Base-by-base conservation (phyloP, 2,329 filamentous ascomycete species). In the Calonectria pteridis region DNA sequence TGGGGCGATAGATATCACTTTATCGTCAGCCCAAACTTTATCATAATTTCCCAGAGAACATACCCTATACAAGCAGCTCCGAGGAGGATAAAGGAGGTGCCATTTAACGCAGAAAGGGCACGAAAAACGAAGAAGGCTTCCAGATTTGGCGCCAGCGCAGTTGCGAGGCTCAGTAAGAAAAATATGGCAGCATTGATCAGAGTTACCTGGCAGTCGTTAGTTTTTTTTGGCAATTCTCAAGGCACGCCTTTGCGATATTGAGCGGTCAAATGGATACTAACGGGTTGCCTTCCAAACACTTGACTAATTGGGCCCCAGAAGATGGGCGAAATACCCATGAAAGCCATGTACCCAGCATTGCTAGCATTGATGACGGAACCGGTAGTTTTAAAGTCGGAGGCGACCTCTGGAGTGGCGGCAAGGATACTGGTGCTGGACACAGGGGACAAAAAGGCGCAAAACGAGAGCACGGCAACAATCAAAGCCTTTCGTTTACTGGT, bases 381-480 rank as follows among this genome's bases (percentile, higher is more conserved):
- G 0, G 90, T 93, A 0, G 93, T 94, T 43, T 86, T 76, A 81
- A 90, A 95, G 13, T 90, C 91, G 4, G 82, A 82, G 1, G 93
- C 93, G 4, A 96, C 92, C 82, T 96, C 94, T 1, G 94, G 94
- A 1, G 94, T 91, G 2, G 94, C 94, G 0, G 93, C 89, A 11
- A 96, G 84, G 9, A 96, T 91, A 1, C 92, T 92, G 0, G 94
- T 96, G 46, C 92, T 94, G 9, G 92, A 93, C 28, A 95, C 90
- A 0, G 94, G 94, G 1, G 94, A 92, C 63, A 96, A 86, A 76
- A 96, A 95, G 31, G 93, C 91, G 84, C 93, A 95, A 81, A 93
- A 94, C 0, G 93, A 93, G 67, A 96, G 85, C 6, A 95, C 88
- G 11, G 87, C 86, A 20, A 95, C 93, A 66, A 96, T 94, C 73